Percentiles rank a stretch among this genome's conserved stretches.
These are phyloP conservation scores for Syzygium syzygioides DNA, from an alignment of 441 rosid species.

Conservation along the genomic window DNA sequence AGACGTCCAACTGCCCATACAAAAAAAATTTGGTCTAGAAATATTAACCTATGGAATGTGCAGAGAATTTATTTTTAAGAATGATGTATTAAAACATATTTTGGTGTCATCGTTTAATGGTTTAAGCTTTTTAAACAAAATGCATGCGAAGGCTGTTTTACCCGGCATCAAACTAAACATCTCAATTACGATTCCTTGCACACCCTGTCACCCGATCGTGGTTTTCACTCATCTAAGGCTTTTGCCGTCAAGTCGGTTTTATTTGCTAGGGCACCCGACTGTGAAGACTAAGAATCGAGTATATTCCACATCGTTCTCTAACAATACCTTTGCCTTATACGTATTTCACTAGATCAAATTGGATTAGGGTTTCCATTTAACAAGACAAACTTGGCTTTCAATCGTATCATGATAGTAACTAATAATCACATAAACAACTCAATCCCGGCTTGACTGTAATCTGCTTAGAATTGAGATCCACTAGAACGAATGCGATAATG, in stretches of 20 bases:
- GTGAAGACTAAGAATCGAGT: neutral
- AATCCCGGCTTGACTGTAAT: neutral
- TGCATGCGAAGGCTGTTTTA: neutral
- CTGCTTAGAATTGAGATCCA: neutral
- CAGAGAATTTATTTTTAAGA: neutral
- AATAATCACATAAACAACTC: neutral
- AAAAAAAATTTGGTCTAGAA: neutral
- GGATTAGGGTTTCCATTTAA: neutral
- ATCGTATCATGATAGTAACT: neutral
- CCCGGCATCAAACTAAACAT: neutral
- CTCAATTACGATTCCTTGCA: neutral
- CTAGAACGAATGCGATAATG: too few species aligned
- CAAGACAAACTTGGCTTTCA: neutral
- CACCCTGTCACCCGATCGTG: neutral
- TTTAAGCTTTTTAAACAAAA: neutral
- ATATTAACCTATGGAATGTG: neutral
- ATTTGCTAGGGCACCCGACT: neutral
- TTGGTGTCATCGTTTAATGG: neutral
- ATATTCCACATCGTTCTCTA: neutral
- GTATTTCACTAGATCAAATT: neutral
- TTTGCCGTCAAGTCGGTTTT: neutral
- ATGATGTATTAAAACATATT: neutral
- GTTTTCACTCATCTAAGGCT: neutral
- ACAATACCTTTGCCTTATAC: neutral
- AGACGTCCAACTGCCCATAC: neutral